phyloP scores from a whole-genome alignment of 139 green algal species.

The Desmodesmus armatus region DNA sequence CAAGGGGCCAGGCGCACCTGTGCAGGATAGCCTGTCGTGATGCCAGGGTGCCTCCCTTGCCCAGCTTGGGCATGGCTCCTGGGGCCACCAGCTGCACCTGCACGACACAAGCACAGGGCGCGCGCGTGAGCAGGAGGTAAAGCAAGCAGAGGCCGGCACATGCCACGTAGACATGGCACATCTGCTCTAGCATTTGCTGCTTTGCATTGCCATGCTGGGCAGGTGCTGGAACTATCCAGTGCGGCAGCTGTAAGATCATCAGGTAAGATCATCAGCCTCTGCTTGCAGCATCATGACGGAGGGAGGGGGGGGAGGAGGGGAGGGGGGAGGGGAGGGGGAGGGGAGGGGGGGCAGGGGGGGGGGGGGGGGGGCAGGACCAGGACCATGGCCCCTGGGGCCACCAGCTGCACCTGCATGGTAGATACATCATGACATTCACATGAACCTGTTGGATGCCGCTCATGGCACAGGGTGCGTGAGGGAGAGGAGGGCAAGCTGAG shows the following conservation, averaged over 20 bases:
- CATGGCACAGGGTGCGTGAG: neutral
- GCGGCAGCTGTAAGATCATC: neutral
- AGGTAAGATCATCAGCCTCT: neutral
- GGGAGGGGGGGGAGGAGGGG: too few relatives aligned
- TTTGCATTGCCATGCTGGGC: neutral
- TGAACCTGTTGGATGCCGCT: too few relatives aligned
- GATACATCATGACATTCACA: too few relatives aligned
- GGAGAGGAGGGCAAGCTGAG: neutral
- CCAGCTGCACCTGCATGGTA: conserved; percentile 65
- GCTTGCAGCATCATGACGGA: too few relatives aligned
- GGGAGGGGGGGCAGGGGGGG: too few relatives aligned
- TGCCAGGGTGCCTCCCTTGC: conserved; percentile 73
- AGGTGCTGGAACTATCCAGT: neutral
- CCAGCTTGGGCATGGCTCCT: conserved; percentile 60
- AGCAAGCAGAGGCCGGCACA: neutral
- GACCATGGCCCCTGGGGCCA: conserved; percentile 61
- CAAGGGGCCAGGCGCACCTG: conserved; percentile 76
- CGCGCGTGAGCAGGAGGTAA: neutral
- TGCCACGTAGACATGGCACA: neutral
- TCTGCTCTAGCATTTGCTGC: neutral
- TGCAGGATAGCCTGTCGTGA: conserved; percentile 68
- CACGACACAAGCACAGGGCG: neutral
- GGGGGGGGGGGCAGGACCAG: too few relatives aligned
- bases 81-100: conserved; percentile 72
- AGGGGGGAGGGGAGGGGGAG: too few relatives aligned